These are phyloP conservation scores for Phaeosphaeriaceae sp. DNA, from an alignment of 2,329 filamentous ascomycete genomes.

Conservation along the genomic window DNA sequence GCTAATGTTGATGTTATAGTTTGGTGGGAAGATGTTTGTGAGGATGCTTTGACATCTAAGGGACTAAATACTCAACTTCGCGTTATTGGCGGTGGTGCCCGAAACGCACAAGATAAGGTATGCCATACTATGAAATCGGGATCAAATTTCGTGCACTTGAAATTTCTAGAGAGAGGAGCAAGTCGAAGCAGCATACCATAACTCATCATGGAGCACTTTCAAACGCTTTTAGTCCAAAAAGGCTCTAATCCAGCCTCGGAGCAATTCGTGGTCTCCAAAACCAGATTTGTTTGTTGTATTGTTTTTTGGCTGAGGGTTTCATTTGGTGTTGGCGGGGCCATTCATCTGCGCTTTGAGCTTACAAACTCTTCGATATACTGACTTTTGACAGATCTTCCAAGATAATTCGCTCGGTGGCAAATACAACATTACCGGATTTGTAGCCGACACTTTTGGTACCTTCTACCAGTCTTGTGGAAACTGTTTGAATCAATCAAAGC, in stretches of 20 bases:
- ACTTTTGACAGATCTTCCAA: constrained; percentile 16
- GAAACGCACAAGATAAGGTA: constrained; percentile 34
- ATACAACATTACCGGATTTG: constrained; percentile 33
- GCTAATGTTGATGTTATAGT: constrained; percentile 8
- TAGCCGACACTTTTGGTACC: constrained; percentile 33
- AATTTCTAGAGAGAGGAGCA: too few relatives aligned
- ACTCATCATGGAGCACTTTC: too few relatives aligned
- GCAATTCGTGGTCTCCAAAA: too few relatives aligned
- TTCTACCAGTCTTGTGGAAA: constrained; percentile 36
- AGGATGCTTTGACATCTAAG: constrained; percentile 32
- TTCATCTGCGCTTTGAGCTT: too few relatives aligned
- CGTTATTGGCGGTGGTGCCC: constrained; percentile 34
- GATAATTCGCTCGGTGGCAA: constrained; percentile 29
- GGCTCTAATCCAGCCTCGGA: too few relatives aligned
- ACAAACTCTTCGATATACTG: too few relatives aligned
- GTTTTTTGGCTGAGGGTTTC: too few relatives aligned
- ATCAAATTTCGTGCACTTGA: too few relatives aligned
- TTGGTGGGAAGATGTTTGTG: constrained; percentile 37
- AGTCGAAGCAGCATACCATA: too few relatives aligned
- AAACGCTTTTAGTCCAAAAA: too few relatives aligned
- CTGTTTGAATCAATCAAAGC: constrained; percentile 35
- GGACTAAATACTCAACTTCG: constrained; percentile 35
- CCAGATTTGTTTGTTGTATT: too few relatives aligned
- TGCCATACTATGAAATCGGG: constrained; percentile 22
- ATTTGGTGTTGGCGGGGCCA: too few relatives aligned